Conservation (phyloP, 345 rosid species). For the Rhodamnia rubescens region DNA sequence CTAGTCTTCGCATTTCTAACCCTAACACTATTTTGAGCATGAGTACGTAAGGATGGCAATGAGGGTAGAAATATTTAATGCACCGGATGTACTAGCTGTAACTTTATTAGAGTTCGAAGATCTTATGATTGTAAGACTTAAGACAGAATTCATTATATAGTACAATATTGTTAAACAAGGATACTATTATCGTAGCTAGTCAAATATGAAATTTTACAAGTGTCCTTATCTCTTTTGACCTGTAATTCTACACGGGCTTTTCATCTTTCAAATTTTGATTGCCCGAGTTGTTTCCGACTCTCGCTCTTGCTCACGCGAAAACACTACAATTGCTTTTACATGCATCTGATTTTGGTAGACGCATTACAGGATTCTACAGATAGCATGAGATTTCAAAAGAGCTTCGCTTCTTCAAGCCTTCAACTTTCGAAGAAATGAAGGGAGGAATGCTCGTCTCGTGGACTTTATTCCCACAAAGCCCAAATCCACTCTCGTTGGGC, state of each 20-base stretch:
- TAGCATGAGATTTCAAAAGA: neutral
- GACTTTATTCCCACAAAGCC: neutral
- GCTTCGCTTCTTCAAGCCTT: neutral
- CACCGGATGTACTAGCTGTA: neutral
- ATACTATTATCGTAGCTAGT: neutral
- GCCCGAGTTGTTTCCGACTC: neutral
- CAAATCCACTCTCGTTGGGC: neutral
- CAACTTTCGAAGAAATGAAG: neutral
- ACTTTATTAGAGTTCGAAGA: neutral
- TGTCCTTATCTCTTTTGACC: neutral
- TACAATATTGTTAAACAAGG: neutral
- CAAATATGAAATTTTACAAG: neutral
- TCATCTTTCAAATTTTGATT: neutral
- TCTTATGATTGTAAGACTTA: neutral
- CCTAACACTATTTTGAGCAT: neutral
- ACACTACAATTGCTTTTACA: neutral
- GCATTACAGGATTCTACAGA: neutral
- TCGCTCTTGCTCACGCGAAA: neutral
- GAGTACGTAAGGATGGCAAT: neutral
- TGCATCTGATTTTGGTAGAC: neutral
- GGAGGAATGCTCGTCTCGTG: neutral
- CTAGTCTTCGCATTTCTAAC: neutral
- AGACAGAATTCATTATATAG: neutral
- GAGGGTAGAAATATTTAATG: neutral
- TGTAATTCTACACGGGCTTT: neutral